Percentiles rank a stretch among this genome's conserved stretches.
phyloP scores from a whole-genome alignment of 1,139 yeast genomes.

The Lodderomyces oxycetoniae region DNA sequence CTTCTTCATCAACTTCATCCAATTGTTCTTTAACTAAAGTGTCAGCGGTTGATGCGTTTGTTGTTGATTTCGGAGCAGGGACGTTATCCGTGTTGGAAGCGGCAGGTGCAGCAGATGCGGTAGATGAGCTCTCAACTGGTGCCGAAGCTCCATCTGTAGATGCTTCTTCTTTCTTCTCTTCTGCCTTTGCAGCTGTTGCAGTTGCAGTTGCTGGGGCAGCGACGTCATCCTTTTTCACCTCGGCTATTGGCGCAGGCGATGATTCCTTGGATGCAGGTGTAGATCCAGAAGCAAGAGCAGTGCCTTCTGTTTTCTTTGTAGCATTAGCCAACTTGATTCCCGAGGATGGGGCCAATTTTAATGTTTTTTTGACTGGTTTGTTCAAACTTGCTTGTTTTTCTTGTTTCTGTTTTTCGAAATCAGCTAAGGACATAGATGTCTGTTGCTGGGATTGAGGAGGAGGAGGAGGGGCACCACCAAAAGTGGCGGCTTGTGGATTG shows the following conservation, averaged over 20 bases:
- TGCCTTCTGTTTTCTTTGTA: slow-evolving; percentile 33
- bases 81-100: slow-evolving; percentile 10
- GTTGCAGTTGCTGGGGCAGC: slow-evolving; percentile 18
- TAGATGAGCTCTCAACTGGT: slow-evolving; percentile 9
- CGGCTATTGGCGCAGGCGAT: slow-evolving; percentile 16
- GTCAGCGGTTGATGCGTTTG: slow-evolving; percentile 29
- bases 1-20: slow-evolving; percentile 81
- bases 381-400: slow-evolving; percentile 35
- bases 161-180: slow-evolving; percentile 9
- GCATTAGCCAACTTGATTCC: slow-evolving; percentile 66
- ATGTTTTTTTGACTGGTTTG: slow-evolving; percentile 53
- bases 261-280: slow-evolving; percentile 20
- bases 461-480: no score
- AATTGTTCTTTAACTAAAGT: slow-evolving; percentile 70
- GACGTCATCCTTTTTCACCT: slow-evolving; percentile 6
- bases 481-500: slow-evolving; percentile 12
- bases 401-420: slow-evolving; percentile 71
- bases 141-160: slow-evolving; percentile 10
- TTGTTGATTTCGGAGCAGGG: slow-evolving; percentile 8
- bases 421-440: slow-evolving; percentile 80
- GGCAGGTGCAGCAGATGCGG: slow-evolving; percentile 12
- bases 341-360: slow-evolving; percentile 62
- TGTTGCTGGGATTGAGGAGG: slow-evolving; percentile 17
- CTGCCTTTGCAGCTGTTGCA: slow-evolving; percentile 11
- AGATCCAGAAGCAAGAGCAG: slow-evolving; percentile 6